Evolutionary conservation across 2,329 filamentous ascomycete genomes (phyloP).

Genomic region (Trichophyton benhamiae): DNA sequence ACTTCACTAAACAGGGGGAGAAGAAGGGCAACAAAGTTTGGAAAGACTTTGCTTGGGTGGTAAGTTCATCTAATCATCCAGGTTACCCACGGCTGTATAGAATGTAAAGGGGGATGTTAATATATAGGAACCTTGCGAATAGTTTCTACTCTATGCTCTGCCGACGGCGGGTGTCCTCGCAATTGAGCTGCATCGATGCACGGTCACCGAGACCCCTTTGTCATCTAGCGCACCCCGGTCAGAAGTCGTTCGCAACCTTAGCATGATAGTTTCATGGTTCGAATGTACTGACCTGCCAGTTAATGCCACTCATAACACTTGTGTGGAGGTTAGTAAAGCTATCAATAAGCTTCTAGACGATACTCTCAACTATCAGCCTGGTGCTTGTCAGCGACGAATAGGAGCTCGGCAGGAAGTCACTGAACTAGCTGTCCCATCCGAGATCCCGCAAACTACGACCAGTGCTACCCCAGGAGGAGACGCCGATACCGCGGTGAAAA

Average conservation of each 20-base stretch:
- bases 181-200: slow-evolving; percentile 16
- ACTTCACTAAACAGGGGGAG: slow-evolving; percentile 14
- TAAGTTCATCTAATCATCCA: slow-evolving; percentile 9
- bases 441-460: neutral
- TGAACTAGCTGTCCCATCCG: neutral
- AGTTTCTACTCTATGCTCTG: slow-evolving; percentile 16
- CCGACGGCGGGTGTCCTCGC: slow-evolving; percentile 16
- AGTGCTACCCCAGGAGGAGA: neutral
- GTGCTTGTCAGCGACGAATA: slow-evolving; percentile 17
- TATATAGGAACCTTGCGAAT: neutral
- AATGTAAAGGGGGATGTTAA: neutral
- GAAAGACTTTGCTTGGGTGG: slow-evolving; percentile 15
- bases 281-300: slow-evolving; percentile 9
- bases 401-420: neutral
- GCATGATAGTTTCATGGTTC: slow-evolving; percentile 16
- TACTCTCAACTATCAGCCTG: slow-evolving; percentile 18
- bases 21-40: slow-evolving; percentile 7
- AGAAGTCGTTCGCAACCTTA: slow-evolving; percentile 18
- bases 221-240: slow-evolving; percentile 15
- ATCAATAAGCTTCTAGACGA: slow-evolving; percentile 16
- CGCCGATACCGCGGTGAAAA: neutral
- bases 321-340: slow-evolving; percentile 15
- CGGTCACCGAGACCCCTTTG: slow-evolving; percentile 13
- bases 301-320: slow-evolving; percentile 8
- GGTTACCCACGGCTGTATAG: neutral